phyloP scores from a whole-genome alignment of 2,329 filamentous ascomycete genomes.

The Claviceps maximensis region DNA sequence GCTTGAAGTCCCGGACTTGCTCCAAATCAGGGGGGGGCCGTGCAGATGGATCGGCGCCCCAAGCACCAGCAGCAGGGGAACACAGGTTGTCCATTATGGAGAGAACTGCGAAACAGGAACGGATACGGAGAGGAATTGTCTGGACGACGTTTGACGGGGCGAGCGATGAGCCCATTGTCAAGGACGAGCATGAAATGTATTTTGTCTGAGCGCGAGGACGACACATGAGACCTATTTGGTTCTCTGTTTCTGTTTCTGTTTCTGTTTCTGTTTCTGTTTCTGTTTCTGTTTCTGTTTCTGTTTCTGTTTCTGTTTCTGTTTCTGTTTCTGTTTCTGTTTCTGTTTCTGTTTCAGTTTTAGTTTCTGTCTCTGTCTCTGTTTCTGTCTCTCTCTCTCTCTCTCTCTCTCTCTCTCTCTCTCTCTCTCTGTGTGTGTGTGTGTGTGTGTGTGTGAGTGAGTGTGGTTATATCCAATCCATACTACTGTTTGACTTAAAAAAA shows the following conservation, averaged over 20 bases:
- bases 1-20: constrained; percentile 14
- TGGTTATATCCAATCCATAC: too few species aligned
- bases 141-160: constrained; percentile 13
- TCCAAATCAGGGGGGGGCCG: neutral
- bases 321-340: too few species aligned
- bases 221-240: neutral
- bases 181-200: neutral
- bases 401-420: too few species aligned
- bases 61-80: neutral
- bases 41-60: neutral
- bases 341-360: too few species aligned
- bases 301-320: too few species aligned
- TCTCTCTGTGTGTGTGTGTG: too few species aligned
- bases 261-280: too few species aligned
- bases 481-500: too few species aligned
- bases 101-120: constrained; percentile 8
- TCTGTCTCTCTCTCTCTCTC: too few species aligned
- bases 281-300: too few species aligned
- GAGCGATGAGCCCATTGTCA: constrained; percentile 20
- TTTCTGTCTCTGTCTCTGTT: too few species aligned
- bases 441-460: too few species aligned
- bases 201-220: neutral
- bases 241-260: neutral
- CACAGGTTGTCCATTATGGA: constrained; percentile 1
- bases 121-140: constrained; percentile 7